These are phyloP conservation scores for Cucurbita moschata DNA, from an alignment of 306 rosid species.

Conservation along the genomic window DNA sequence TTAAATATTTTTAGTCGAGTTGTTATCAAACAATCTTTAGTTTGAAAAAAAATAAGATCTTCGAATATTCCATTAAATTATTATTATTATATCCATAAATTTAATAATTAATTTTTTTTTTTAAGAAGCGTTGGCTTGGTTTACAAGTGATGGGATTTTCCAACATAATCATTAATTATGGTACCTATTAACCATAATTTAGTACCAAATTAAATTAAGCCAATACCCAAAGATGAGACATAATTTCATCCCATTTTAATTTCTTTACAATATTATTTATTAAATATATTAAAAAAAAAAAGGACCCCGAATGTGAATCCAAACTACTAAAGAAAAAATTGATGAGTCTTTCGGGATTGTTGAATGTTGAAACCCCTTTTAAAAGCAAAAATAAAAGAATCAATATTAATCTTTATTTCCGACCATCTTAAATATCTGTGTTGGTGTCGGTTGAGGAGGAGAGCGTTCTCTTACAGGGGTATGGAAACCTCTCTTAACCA, in stretches of 20 bases:
- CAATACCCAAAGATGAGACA: background rate
- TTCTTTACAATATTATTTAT: background rate
- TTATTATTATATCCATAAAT: no score
- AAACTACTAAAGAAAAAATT: background rate
- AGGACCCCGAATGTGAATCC: background rate
- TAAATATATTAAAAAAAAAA: background rate
- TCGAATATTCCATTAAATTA: background rate
- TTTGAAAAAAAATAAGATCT: background rate
- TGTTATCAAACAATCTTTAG: background rate
- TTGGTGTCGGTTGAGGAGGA: no score
- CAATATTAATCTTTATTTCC: background rate
- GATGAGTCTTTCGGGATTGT: background rate
- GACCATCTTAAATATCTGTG: background rate
- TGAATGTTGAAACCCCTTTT: background rate
- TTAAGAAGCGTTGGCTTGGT: background rate
- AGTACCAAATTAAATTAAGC: background rate
- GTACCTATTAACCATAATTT: background rate
- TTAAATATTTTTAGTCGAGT: background rate
- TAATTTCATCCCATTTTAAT: background rate
- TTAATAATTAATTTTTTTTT: no score
- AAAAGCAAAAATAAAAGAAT: background rate
- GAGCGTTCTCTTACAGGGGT: no score
- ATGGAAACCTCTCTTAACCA: no score
- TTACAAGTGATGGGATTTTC: background rate
- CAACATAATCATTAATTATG: conserved; percentile 1